Base-by-base conservation (phyloP, 164 flowering plant genomes). In the Macadamia tetraphylla region DNA sequence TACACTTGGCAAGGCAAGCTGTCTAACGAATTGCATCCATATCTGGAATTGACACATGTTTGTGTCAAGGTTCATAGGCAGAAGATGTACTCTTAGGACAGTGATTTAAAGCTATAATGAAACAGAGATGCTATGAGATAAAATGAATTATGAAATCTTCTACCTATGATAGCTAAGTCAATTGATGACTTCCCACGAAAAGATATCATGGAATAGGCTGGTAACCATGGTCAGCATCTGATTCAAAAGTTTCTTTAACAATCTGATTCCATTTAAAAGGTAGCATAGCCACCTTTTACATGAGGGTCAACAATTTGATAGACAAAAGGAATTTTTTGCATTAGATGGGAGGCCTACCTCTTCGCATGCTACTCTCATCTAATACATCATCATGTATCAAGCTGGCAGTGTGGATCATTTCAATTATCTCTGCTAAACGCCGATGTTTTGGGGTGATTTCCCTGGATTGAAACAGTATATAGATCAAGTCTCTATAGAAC, bases 351-450 rank as follows among this genome's bases (percentile, higher is more conserved):
- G 59, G 23, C 69, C 29, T 72, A 94, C 97, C 98, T 88, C 97
- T 87, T 68, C 98, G 71, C 83, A 87, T 78, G 75, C 81, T 83
- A 72, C 98, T 94, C 56, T 94, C 98, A 81, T 94, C 98, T 62
- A 94, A 67, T 10, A 94, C 94, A 79, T 94, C 98, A 75, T 94
- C 98, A 70, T 94, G 98, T 64, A 94, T 91, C 75, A 94, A 80
- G 74, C 98, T 94, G 58, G 98, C 98, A 14, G 98, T 94, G 68
- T 94, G 97, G 67, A 94, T 91, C 98, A 94, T 94, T 76, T 94
- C 98, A 62, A 91, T 94, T 71, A 94, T 90, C 80, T 94, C 98
- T 58, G 97, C 98, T 74, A 94, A 77, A 40, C 97, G 94, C 29
- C 93, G 84, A 81, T 94, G 98, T 79, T 90, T 75, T 73, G 74